These are phyloP conservation scores for Caryopteris hybrid DNA, from an alignment of 305 asterid species.

Conservation along the genomic window DNA sequence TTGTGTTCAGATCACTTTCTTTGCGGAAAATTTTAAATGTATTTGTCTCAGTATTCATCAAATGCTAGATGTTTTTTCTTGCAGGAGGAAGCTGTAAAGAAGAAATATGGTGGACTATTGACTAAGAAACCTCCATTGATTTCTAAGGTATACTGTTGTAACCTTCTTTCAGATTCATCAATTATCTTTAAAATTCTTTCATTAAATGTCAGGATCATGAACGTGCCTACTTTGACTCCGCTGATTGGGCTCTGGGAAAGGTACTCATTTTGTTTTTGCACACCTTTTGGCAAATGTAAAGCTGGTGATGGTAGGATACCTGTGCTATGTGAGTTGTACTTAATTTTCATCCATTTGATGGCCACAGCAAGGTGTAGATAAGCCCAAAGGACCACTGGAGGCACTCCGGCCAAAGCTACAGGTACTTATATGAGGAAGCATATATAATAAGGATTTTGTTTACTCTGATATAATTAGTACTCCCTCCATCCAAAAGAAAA, in stretches of 20 bases:
- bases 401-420: constrained; percentile 98
- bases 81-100: constrained; percentile 77
- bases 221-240: constrained; percentile 97
- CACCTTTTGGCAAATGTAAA: constrained; percentile 1
- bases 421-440: constrained; percentile 37
- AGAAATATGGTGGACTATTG: constrained; percentile 82
- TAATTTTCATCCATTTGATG: constrained; percentile 20
- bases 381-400: constrained; percentile 96
- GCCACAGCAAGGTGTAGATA: constrained; percentile 85
- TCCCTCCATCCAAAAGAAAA: neutral
- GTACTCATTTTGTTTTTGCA: constrained; percentile 33
- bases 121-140: constrained; percentile 91
- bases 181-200: neutral
- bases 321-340: neutral
- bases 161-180: neutral
- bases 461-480: neutral
- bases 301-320: neutral
- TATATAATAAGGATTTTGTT: neutral
- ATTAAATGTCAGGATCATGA: constrained; percentile 76
- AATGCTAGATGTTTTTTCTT: neutral
- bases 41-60: neutral
- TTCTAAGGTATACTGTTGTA: constrained; percentile 59
- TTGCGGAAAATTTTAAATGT: neutral
- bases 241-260: constrained; percentile 99
- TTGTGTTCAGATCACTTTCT: constrained; percentile 28